A percentile compares a stretch with the other conserved stretches of the same genome.
Evolutionary conservation across 305 asterid genomes (phyloP).

Genomic region (Fraxinus nigra): DNA sequence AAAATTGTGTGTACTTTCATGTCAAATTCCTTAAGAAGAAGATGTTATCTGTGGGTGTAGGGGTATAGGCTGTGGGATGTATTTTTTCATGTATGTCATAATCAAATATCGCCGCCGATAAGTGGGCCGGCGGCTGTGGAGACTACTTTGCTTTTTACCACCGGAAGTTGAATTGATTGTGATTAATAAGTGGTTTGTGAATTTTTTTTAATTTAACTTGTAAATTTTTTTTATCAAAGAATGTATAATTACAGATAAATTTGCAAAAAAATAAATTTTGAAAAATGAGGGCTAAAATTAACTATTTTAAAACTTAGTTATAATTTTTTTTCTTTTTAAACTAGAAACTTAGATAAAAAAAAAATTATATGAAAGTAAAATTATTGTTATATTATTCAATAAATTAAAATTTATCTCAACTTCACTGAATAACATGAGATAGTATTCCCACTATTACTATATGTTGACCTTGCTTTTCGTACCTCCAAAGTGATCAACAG

Average conservation of each 20-base stretch:
- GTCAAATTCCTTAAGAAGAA: slow-evolving; percentile 23
- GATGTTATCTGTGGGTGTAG: slow-evolving; percentile 15
- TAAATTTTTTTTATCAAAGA: too few relatives aligned
- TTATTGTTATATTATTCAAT: too few relatives aligned
- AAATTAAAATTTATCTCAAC: too few relatives aligned
- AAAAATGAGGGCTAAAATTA: neutral
- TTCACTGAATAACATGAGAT: too few relatives aligned
- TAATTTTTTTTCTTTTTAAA: too few relatives aligned
- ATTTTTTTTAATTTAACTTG: neutral
- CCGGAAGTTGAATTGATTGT: neutral
- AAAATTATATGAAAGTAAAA: too few relatives aligned
- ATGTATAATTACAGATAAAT: too few relatives aligned
- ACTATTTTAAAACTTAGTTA: neutral
- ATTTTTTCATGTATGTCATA: slow-evolving; percentile 13
- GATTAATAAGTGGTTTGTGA: neutral
- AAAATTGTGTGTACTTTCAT: slow-evolving; percentile 9
- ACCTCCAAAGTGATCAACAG: too few relatives aligned
- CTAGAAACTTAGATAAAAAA: too few relatives aligned
- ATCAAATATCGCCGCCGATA: slow-evolving; percentile 30
- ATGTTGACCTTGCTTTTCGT: too few relatives aligned
- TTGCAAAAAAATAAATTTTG: too few relatives aligned
- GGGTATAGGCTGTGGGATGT: slow-evolving; percentile 21
- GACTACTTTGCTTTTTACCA: neutral
- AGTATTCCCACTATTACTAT: too few relatives aligned
- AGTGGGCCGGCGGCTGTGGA: slow-evolving; percentile 16